Conservation (phyloP, 225 moss, liverwort and hornwort genomes). For the Pseudoscleropodium purum region DNA sequence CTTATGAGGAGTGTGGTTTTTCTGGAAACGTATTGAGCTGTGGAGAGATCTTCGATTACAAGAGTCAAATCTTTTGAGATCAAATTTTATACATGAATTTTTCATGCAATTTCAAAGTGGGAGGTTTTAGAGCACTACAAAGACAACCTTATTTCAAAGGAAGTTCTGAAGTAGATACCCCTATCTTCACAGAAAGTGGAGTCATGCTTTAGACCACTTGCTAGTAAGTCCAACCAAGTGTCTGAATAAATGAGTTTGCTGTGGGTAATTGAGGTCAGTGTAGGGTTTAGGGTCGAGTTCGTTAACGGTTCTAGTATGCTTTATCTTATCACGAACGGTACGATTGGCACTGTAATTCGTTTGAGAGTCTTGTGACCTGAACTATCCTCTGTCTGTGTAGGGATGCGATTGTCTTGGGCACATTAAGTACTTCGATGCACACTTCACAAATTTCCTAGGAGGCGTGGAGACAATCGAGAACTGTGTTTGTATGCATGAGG, state of each 20-base stretch:
- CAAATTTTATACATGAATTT: background rate
- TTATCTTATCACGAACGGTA: background rate
- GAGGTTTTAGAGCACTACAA: background rate
- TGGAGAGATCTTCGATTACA: background rate
- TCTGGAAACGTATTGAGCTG: background rate
- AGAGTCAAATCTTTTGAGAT: background rate
- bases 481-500: slow-evolving; percentile 98
- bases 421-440: slow-evolving; percentile 91
- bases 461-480: slow-evolving; percentile 97
- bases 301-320: background rate
- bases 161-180: background rate
- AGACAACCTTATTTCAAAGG: background rate
- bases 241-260: background rate
- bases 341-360: background rate
- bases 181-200: background rate
- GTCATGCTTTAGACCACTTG: background rate
- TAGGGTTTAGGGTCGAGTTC: no score
- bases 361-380: background rate
- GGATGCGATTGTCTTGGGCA: slow-evolving; percentile 97
- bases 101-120: background rate
- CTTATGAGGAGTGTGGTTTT: background rate
- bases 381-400: slow-evolving; percentile 22
- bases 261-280: background rate
- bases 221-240: background rate
- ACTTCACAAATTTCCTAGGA: slow-evolving; percentile 88